Evolutionary conservation across 192 early-diverging fungal species (phyloP), one percentile per base, ranked within the genome.

Genomic region (Coemansia sp.): DNA sequence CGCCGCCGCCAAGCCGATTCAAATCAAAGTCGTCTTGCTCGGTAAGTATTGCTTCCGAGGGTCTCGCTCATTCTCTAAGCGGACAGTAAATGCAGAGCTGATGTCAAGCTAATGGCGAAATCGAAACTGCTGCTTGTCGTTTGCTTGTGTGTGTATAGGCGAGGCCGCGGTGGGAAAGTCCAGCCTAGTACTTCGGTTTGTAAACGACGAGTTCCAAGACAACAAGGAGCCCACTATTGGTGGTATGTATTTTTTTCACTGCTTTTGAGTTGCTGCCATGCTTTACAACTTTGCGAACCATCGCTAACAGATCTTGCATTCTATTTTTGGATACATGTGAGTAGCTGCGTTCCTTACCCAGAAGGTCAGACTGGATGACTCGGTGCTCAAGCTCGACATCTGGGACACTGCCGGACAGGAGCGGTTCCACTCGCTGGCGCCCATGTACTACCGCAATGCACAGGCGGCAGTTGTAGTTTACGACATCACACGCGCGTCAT

Each of bases 151-250:
- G 6, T 6, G 17, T 90, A 24, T 83, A 74, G 91, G 90, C 37
- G 91, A 92, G 76, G 94, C 97, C n/a, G 95, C 97, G 60, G 97
- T 99, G 43, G 98, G 98, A 68, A 99, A 99, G 78, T 96, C 94
- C 14, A 95, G 93, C 84, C 85, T 99, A 39, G 95, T 98, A 11
- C 82, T 96, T 59, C 90, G 96, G 14, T 98, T 97, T 79, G 94
- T 96, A 35, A 94, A 94, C 83, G 87, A 94, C 78, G 93, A 96
- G 77, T 99, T 94, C 75, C 87, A 91, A 58, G 95, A 97, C 51
- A 96, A 98, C 86, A 95, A 94, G 69, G 96, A 99, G 79, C 95
- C 98, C 7, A 99, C 98, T 38, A 99, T 99, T 81, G 97, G 97
- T 85, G 79, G 79, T 76, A 67, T 65, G 73, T 67, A 6, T 27